Evolutionary conservation across 1,139 yeast genomes (phyloP).

Genomic region (Blastobotrys indianensis): DNA sequence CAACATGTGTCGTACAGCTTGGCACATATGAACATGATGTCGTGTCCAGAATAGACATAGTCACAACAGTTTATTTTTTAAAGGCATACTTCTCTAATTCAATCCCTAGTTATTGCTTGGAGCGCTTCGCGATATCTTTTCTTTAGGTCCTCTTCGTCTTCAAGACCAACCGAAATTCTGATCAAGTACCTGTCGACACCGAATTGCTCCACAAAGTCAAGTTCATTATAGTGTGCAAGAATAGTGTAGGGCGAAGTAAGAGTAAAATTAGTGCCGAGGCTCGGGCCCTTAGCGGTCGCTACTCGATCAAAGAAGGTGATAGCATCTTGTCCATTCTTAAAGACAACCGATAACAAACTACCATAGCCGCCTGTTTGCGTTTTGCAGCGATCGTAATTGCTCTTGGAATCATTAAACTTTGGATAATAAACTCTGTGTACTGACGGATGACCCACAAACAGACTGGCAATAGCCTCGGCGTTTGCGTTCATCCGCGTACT

Average conservation of each 20-base stretch:
- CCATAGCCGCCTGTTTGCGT: conserved; percentile 84
- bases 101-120: no score
- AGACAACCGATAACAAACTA: conserved; percentile 75
- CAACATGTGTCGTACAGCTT: no score
- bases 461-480: conserved; percentile 48
- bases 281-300: conserved; percentile 83
- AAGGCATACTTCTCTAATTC: no score
- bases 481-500: conserved; percentile 62
- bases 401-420: conserved; percentile 44
- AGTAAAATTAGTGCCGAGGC: conserved; percentile 90
- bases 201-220: conserved; percentile 76
- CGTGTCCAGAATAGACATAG: no score
- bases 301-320: conserved; percentile 68
- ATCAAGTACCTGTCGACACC: conserved; percentile 80
- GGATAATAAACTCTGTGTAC: conserved; percentile 71
- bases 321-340: conserved; percentile 62
- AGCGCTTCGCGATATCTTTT: no score
- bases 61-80: no score
- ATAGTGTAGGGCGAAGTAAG: conserved; percentile 88
- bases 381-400: conserved; percentile 65
- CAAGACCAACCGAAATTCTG: conserved; percentile 75
- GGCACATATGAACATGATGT: no score
- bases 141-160: conserved; percentile 37
- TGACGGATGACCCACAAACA: conserved; percentile 34
- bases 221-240: conserved; percentile 79